A percentile compares a stretch with the other conserved stretches of the same genome.
Evolutionary conservation across 768 basidiomycete genomes (phyloP).

Genomic region (Lenzites betulinus): DNA sequence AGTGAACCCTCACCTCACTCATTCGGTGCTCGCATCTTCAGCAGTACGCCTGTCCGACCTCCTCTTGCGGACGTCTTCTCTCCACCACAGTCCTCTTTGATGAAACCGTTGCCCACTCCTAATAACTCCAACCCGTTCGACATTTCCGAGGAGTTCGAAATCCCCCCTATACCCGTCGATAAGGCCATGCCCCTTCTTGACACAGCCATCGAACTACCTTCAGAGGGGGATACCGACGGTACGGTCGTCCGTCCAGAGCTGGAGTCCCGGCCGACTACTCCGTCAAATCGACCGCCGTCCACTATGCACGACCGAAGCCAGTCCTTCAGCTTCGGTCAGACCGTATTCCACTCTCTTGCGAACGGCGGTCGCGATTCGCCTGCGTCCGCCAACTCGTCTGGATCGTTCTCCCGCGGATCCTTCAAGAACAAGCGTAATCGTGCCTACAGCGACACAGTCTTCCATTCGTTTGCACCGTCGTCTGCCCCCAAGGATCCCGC

Average conservation of each 20-base stretch:
- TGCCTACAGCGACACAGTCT: conserved; percentile 64
- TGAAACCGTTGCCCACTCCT: conserved; percentile 44
- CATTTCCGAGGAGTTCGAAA: conserved; percentile 55
- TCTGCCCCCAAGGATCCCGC: conserved; percentile 30
- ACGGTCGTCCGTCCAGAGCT: conserved; percentile 7
- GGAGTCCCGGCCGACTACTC: conserved; percentile 18
- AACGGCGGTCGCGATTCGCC: conserved; percentile 11
- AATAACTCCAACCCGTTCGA: conserved; percentile 59
- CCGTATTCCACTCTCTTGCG: conserved; percentile 57
- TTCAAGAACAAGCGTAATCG: conserved; percentile 43
- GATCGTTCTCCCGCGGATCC: conserved; percentile 25
- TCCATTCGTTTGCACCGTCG: conserved; percentile 52
- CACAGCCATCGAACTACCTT: conserved; percentile 38
- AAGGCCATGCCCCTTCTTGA: conserved; percentile 34
- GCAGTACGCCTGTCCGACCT: conserved; percentile 35
- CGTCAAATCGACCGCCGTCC: conserved; percentile 15
- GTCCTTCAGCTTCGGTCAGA: conserved; percentile 70
- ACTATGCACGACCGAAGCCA: conserved; percentile 53
- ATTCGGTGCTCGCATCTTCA: conserved; percentile 32
- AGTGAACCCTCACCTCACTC: conserved; percentile 34
- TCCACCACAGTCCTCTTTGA: conserved; percentile 28
- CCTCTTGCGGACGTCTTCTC: conserved; percentile 54
- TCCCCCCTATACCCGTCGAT: conserved; percentile 46
- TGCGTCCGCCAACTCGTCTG: conserved; percentile 25
- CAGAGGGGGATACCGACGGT: conserved; percentile 30